Evolutionary conservation across 108 stramenopile species (phyloP), one percentile per base, ranked within the genome.

Genomic region (Epipyxis sp.): DNA sequence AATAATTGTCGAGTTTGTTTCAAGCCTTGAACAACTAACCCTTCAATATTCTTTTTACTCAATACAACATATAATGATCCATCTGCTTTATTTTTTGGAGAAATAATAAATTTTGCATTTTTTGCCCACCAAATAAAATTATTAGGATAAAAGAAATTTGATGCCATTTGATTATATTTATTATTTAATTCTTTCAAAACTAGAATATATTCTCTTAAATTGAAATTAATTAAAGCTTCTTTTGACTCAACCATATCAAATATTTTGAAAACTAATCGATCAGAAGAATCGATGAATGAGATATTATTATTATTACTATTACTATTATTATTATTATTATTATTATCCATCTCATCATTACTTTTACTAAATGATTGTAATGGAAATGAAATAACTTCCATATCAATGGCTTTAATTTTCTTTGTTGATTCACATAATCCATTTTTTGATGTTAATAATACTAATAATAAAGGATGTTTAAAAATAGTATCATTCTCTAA

Each of bases 201-300:
- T 37, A 65, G 35, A 35, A 6, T 10, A 3, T 65, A 25, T 32
- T 65, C 61, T 3, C 61, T 16, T 32, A 65, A 32, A 37, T 65
- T 65, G 61, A 65, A 6, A 37, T 65, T 6, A 29, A 37, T 65
- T 6, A 65, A 6, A 37, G 61, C 61, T 65, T 65, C 61, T 65
- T 65, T 65, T 3, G 61, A 65, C 27, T 3, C 25, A 10, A 32
- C 3, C 25, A 32, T 35, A 65, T 65, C 61, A 65, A 32, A 65
- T 3, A 25, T 32, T 37, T 65, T 65, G 25, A 65, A 32, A 37
- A 65, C 61, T 32, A 65, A 65, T 32, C 61, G 61, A 6, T 50
- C n/a, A n/a, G n/a, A n/a, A n/a, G n/a, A n/a, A n/a, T n/a, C n/a
- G n/a, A n/a, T n/a, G n/a, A n/a, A n/a, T n/a, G n/a, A 20, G 46